These are phyloP conservation scores for Umbelopsis vinacea DNA, from an alignment of 192 early-diverging fungal genomes.

Conservation along the genomic window DNA sequence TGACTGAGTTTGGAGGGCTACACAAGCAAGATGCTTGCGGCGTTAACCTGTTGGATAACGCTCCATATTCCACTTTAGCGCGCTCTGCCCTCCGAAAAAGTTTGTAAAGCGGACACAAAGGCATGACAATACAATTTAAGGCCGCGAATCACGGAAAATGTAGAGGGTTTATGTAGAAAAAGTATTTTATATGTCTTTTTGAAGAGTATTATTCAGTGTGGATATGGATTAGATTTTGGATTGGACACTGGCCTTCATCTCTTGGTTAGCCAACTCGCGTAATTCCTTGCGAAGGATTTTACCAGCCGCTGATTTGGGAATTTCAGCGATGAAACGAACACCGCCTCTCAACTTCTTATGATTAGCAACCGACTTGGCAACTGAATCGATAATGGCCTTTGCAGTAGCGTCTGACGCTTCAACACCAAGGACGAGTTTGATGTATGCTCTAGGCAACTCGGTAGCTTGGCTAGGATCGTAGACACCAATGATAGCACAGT, in stretches of 20 bases:
- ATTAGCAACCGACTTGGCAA: constrained; percentile 60
- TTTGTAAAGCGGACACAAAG: no score
- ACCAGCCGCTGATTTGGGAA: constrained; percentile 82
- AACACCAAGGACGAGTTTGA: constrained; percentile 61
- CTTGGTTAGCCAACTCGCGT: constrained; percentile 25
- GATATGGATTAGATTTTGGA: constrained; percentile 3
- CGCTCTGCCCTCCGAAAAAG: no score
- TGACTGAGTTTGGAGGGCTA: no score
- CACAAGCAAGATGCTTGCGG: no score
- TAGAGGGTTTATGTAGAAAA: no score
- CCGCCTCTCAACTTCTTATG: constrained; percentile 88
- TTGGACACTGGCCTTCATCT: not conserved
- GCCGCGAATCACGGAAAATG: no score
- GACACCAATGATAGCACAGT: constrained; percentile 72
- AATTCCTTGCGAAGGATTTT: constrained; percentile 82
- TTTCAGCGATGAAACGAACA: constrained; percentile 66
- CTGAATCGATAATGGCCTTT: constrained; percentile 55
- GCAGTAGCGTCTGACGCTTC: constrained; percentile 42
- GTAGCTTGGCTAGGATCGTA: constrained; percentile 69
- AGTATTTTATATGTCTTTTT: no score
- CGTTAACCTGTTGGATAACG: no score
- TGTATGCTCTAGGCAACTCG: constrained; percentile 81
- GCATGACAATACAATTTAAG: no score
- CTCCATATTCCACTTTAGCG: no score
- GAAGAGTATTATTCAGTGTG: not conserved